Conservation (phyloP, 352 stramenopile genomes). For the Pythium angustatum region DNA sequence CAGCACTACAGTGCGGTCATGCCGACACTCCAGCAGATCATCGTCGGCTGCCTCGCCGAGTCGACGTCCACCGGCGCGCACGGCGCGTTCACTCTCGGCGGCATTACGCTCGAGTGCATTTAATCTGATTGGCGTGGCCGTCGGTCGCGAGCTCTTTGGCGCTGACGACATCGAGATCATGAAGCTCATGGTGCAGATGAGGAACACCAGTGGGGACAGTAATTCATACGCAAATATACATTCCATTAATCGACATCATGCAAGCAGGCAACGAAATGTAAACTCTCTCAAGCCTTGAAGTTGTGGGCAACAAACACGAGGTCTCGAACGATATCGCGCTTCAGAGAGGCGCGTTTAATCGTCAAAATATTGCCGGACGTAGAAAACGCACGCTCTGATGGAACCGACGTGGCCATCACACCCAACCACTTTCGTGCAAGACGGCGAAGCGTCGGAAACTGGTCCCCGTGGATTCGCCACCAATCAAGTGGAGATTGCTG, state of each 20-base stretch:
- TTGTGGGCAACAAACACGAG: conserved; percentile 1
- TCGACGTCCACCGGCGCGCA: conserved; percentile 38
- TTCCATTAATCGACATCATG: too few species aligned
- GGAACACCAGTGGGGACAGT: too few species aligned
- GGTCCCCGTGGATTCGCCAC: not conserved
- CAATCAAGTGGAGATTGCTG: not conserved
- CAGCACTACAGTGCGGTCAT: conserved; percentile 78
- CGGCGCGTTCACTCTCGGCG: conserved; percentile 72
- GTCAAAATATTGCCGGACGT: conserved; percentile 1
- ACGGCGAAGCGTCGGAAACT: not conserved
- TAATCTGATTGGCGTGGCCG: conserved; percentile 74
- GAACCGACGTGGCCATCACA: conserved; percentile 1
- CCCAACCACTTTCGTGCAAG: conserved; percentile 1
- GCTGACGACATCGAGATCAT: conserved; percentile 72
- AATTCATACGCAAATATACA: too few species aligned
- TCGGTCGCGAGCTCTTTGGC: conserved; percentile 74
- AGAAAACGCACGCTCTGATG: conserved; percentile 12
- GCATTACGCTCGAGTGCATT: conserved; percentile 88
- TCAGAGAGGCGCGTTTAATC: conserved; percentile 2
- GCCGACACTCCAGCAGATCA: conserved; percentile 69
- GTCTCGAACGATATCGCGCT: not conserved
- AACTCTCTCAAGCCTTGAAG: too few species aligned
- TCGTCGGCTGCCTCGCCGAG: conserved; percentile 64
- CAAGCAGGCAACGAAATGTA: too few species aligned
- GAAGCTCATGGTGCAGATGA: conserved; percentile 85